Evolutionary conservation across 805 yeast genomes (phyloP).

Genomic region (Zygosaccharomyces bailii): DNA sequence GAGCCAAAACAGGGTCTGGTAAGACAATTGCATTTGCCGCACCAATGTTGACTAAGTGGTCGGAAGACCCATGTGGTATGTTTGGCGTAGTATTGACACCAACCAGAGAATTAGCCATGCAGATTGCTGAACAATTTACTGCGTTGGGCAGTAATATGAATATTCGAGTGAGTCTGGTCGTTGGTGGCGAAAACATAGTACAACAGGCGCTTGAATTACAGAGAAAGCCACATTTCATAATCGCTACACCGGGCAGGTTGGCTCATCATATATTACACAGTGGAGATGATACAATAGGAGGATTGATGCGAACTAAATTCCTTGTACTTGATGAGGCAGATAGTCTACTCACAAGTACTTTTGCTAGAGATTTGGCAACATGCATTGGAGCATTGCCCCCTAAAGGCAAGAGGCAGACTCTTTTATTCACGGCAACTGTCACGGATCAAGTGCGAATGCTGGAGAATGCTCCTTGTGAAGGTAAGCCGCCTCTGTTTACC

Average conservation of each 20-base stretch:
- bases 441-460: slow-evolving; percentile 86
- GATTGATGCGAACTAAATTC: slow-evolving; percentile 72
- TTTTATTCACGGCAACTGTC: slow-evolving; percentile 92
- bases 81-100: slow-evolving; percentile 90
- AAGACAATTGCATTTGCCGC: slow-evolving; percentile 96
- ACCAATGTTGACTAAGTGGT: slow-evolving; percentile 95
- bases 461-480: slow-evolving; percentile 56
- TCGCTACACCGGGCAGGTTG: slow-evolving; percentile 95
- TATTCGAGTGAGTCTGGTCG: slow-evolving; percentile 74
- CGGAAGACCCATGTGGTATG: slow-evolving; percentile 90
- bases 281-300: slow-evolving; percentile 83
- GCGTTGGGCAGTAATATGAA: slow-evolving; percentile 91
- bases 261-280: slow-evolving; percentile 87
- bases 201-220: slow-evolving; percentile 80
- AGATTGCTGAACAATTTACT: slow-evolving; percentile 93
- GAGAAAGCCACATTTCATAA: slow-evolving; percentile 84
- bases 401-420: slow-evolving; percentile 73
- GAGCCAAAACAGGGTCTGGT: slow-evolving; percentile 98
- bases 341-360: slow-evolving; percentile 77
- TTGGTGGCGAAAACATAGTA: slow-evolving; percentile 95
- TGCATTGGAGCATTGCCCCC: slow-evolving; percentile 73
- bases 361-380: slow-evolving; percentile 69
- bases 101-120: slow-evolving; percentile 89
- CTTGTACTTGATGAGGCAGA: slow-evolving; percentile 96
- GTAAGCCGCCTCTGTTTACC: slow-evolving; percentile 54